A percentile compares a stretch with the other conserved stretches of the same genome.
phyloP scores from a whole-genome alignment of 208 protist species.

The Entamoeba dispar region DNA sequence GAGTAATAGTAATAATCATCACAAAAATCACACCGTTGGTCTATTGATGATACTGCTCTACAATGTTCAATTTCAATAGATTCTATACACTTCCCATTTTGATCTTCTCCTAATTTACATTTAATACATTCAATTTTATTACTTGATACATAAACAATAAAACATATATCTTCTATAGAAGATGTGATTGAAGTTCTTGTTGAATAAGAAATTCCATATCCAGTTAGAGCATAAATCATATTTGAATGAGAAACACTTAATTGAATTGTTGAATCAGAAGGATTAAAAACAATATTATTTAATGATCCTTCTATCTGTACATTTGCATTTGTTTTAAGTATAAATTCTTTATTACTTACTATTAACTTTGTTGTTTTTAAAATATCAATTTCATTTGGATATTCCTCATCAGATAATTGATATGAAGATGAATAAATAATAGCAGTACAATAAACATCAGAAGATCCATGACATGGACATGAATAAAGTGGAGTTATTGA shows the following conservation, averaged over 20 bases:
- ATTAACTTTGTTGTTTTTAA: not conserved
- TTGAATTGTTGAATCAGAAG: not conserved
- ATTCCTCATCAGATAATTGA: not conserved
- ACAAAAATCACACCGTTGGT: too few relatives aligned
- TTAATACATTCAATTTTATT: not conserved
- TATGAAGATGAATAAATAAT: not conserved
- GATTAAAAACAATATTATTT: too few relatives aligned
- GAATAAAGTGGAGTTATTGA: not conserved
- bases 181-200: not conserved
- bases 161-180: not conserved
- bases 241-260: not conserved
- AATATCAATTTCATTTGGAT: not conserved
- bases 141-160: not conserved
- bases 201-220: not conserved
- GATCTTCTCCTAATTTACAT: not conserved
- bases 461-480: not conserved
- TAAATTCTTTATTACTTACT: not conserved
- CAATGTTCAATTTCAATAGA: too few relatives aligned
- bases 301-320: too few relatives aligned
- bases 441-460: not conserved
- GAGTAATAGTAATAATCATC: too few relatives aligned
- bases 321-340: not conserved
- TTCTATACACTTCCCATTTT: too few relatives aligned
- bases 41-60: too few relatives aligned
- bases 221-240: not conserved